Evolutionary conservation across 345 rosid genomes (phyloP), one percentile per base, ranked within the genome.

Genomic region (Noccaea bulbosa): DNA sequence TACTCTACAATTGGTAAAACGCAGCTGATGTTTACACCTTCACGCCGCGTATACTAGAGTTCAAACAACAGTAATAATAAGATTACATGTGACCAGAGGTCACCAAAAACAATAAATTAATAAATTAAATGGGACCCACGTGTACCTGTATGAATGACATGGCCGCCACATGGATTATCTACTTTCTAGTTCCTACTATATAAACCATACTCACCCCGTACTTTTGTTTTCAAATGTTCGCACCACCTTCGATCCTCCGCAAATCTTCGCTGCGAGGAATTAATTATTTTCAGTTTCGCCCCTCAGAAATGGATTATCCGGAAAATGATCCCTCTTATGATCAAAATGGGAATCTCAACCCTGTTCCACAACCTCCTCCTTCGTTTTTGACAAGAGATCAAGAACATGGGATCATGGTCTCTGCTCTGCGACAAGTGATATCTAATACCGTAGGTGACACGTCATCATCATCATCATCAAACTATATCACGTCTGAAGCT

Each of bases 401-500:
- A 65, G 58, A 65, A 20, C 57, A 49, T 49, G 69, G 3, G 37
- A 65, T 65, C 47, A 65, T 65, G 14, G 69, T 65, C 37, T 49
- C 47, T 49, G 32, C 69, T 22, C 4, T 65, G 22, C 58, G 58
- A 49, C 58, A 65, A 49, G 69, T 65, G 47, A 65, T 65, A 65
- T 49, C 69, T 11, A 63, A 22, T 54, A n/a, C 10, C 5, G 69
- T 20, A 17, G 45, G 34, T 35, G 69, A 64, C 46, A 35, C 57
- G 6, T 48, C 30, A 27, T 27, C 30, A 27, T 27, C 24, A 22
- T 22, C 69, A 34, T 41, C 37, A 15, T 41, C 53, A 7, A 48
- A 50, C 44, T 41, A 8, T 33, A 30, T 30, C 7, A 6, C 27
- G 0, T 12, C 4, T 7, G 52, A 27, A 16, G 6, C 24, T 15